These are phyloP conservation scores for Centaurea solstitialis DNA, from an alignment of 129 eudicot genomes.

Conservation along the genomic window DNA sequence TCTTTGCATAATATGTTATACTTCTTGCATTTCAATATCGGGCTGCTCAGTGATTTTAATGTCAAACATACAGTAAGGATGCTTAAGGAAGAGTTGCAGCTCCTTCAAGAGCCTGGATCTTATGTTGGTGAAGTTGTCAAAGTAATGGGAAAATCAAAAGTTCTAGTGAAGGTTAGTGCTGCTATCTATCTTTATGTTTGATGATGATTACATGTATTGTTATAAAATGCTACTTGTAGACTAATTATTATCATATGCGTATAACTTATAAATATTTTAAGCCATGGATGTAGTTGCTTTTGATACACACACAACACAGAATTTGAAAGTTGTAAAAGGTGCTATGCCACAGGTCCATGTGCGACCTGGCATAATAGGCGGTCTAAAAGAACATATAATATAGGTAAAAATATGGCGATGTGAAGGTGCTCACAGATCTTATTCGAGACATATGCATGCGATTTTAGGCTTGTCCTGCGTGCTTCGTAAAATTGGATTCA, in stretches of 20 bases:
- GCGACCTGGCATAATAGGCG: neutral
- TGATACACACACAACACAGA: neutral
- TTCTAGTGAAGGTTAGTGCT: constrained; percentile 75
- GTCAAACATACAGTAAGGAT: constrained; percentile 59
- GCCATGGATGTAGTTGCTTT: neutral
- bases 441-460: neutral
- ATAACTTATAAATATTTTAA: neutral
- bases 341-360: neutral
- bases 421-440: neutral
- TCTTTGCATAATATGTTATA: neutral
- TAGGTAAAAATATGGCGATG: neutral
- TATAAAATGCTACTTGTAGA: neutral
- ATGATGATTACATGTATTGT: neutral
- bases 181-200: neutral
- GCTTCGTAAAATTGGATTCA: neutral
- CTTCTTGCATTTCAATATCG: neutral
- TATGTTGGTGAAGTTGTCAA: constrained; percentile 98
- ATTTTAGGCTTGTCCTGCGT: neutral
- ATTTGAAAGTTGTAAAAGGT: neutral
- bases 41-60: neutral
- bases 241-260: neutral
- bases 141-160: constrained; percentile 95
- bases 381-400: neutral
- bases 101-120: constrained; percentile 94
- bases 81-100: constrained; percentile 86